Base-by-base conservation (phyloP, 306 rosid species). In the Cucurbita pepo region DNA sequence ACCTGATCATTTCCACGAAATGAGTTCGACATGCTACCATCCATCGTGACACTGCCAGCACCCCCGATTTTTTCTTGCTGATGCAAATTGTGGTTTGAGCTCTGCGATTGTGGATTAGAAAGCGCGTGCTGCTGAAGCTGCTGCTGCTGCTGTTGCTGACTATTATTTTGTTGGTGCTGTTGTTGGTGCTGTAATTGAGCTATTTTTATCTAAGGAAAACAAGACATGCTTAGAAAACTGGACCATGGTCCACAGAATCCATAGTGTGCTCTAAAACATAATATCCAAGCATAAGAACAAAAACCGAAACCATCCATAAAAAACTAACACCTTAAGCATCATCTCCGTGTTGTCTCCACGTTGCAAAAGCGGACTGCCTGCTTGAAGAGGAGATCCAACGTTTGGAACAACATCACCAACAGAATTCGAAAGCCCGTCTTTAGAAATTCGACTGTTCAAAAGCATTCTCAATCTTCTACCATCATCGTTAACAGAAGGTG, bases 1-100 rank as follows among this genome's bases (percentile, higher is more conserved):
- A 95, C 99, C 96, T 95, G 99, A 48, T 95, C 99, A 83, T 88
- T 95, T 85, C 96, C 99, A 67, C 99, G 90, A 69, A 89, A 95
- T 56, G 97, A 89, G 79, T 91, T 95, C 30, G 99, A 86, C 88
- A 95, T 86, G 83, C 95, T 85, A 56, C 96, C 96, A 56, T 95
- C 97, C 83, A 89, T 83, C 44, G 84, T 85, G 75, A 85, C 90
- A 72, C 91, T 88, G 55, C 89, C 96, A 77, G 87, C 88, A 77
- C 88, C 92, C 54, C 87, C 96, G 73, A 85, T 85, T 79, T 91
- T 95, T 81, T 95, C 99, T 85, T 89, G 98, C 77, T 83, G 99
- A 48, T 89, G 99, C 78, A 89, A 74, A 81, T 78, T 95, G 76
- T 84, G 92, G 79, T 81, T 95, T 60, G 97, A 85, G 71, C 77